Evolutionary conservation across 331 rosid genomes (phyloP).

Genomic region (Prunus yedoensis): DNA sequence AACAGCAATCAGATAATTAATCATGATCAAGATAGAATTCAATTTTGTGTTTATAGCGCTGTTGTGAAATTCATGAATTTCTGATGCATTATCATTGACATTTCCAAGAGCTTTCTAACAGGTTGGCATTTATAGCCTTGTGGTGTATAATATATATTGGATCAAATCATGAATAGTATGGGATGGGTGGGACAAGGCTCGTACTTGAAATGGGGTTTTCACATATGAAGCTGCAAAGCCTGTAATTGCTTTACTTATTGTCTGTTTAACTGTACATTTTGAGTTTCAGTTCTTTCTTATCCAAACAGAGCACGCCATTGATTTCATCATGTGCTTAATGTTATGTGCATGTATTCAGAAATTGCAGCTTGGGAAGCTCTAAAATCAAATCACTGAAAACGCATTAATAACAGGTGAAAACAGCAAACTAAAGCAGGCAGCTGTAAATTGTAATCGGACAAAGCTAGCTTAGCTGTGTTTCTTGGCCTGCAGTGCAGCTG

Average conservation of each 20-base stretch:
- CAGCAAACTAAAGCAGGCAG: slow-evolving; percentile 6
- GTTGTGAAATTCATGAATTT: no score
- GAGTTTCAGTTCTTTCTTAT: neutral
- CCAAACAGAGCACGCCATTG: neutral
- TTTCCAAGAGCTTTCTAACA: slow-evolving; percentile 2
- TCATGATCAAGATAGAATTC: neutral
- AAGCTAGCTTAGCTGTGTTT: neutral
- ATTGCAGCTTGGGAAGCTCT: neutral
- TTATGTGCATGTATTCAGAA: neutral
- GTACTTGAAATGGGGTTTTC: neutral
- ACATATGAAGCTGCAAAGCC: neutral
- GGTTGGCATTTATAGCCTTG: neutral
- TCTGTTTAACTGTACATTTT: neutral
- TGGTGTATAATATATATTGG: no score
- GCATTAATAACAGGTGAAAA: slow-evolving; percentile 1
- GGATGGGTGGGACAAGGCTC: neutral
- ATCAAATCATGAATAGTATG: neutral
- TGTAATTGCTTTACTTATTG: neutral
- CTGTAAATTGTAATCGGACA: neutral
- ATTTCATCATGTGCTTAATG: neutral
- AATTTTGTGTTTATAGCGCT: no score
- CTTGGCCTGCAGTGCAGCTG: neutral
- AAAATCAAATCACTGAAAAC: neutral
- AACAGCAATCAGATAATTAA: neutral
- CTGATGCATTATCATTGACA: no score